Base-by-base conservation (phyloP, 305 asterid species). In the Salvia sclarea region DNA sequence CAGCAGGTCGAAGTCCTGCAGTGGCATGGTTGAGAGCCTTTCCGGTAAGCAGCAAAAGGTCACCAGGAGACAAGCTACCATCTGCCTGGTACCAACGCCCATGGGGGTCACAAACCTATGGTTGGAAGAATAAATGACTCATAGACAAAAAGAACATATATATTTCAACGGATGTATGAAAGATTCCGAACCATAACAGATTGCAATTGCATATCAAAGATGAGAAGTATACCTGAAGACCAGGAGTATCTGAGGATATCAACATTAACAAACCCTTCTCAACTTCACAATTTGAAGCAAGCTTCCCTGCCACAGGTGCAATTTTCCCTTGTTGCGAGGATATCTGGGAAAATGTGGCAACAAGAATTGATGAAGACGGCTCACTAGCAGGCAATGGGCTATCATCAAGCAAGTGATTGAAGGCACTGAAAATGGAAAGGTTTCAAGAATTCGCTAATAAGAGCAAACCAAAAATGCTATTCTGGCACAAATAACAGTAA, bases 51-150 rank as follows among this genome's bases (percentile, higher is more conserved):
- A 94, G 76, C 75, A 94, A 73, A 64, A 94, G 91, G 68, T 94
- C 96, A 59, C 98, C 96, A 28, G 93, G 92, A 21, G 74, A 79
- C 78, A 88, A 83, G 75, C 87, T 78, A 66, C 80, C 68, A 81
- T 91, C 98, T 62, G 97, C 98, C 75, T 84, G 86, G 88, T 91
- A 94, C 98, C 98, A 94, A 74, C 83, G 87, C 31, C 98, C 96
- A 82, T 87, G 89, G 76, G 96, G 85, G 66, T 94, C 97, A 79
- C 91, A 87, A 71, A 94, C 98, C 98, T 94, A 74, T 55, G 50
- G 68, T 70, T 33, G 62, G 70, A 47, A 81, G 66, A 66, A 48
- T 69, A 72, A 75, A 70, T 56, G 58, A 40, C 72, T 59, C 67
- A 73, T 47, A 43, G 33, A 68, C 59, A 76, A 63, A 61, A 62